Evolutionary conservation across 805 yeast species (phyloP).

Genomic region (Candida suzukii): DNA sequence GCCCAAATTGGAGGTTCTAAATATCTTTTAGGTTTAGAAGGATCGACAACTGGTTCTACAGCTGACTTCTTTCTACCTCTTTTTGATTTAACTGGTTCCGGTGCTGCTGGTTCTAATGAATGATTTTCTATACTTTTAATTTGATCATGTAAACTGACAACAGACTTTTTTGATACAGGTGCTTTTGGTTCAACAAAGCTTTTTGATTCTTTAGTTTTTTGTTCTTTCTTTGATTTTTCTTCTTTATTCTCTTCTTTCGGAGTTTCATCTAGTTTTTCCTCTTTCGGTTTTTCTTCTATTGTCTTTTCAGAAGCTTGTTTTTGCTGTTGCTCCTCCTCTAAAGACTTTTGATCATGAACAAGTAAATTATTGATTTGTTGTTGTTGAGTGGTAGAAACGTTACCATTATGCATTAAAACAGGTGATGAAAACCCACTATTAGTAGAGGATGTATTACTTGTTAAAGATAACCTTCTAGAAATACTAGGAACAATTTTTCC

Average conservation of each 20-base stretch:
- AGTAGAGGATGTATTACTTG: slow-evolving; percentile 5
- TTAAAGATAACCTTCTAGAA: slow-evolving; percentile 22
- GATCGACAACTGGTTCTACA: slow-evolving; percentile 4
- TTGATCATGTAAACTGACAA: slow-evolving; percentile 14
- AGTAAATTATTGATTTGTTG: background rate
- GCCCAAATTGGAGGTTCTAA: slow-evolving; percentile 78
- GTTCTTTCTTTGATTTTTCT: background rate
- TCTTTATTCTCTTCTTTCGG: slow-evolving; percentile 7
- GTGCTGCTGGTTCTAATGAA: too few relatives aligned
- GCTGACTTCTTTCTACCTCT: slow-evolving; percentile 11
- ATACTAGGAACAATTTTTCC: slow-evolving; percentile 33
- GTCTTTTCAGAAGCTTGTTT: too few relatives aligned
- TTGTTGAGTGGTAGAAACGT: background rate
- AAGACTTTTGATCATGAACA: background rate
- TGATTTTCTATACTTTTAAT: slow-evolving; percentile 20
- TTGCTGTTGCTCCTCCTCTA: slow-evolving; percentile 3
- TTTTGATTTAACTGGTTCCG: slow-evolving; percentile 5
- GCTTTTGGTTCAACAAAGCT: slow-evolving; percentile 6
- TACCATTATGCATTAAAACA: background rate
- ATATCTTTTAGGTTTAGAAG: slow-evolving; percentile 53
- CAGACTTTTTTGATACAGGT: slow-evolving; percentile 4
- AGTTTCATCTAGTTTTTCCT: slow-evolving; percentile 6
- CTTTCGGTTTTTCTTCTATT: background rate
- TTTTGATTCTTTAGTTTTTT: background rate
- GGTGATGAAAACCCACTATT: slow-evolving; percentile 4